A percentile compares a stretch with the other conserved stretches of the same genome.
Evolutionary conservation across 495 filamentous ascomycete species (phyloP).

Genomic region (Penicillium turbatum): DNA sequence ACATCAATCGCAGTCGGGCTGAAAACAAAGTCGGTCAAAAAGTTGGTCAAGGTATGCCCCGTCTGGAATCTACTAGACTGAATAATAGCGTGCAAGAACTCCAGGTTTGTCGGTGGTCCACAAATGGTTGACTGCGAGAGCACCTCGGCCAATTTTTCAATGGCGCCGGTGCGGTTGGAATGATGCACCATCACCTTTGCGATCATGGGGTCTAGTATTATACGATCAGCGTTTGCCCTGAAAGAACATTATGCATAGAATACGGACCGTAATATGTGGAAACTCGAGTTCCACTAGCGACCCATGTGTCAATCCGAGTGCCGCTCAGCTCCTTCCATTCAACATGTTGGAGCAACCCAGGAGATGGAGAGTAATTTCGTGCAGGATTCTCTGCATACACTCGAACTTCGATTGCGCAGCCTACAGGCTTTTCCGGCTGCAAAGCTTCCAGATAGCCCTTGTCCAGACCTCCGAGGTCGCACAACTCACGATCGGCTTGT

Average conservation of each 20-base stretch:
- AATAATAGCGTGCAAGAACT: slow-evolving; percentile 46
- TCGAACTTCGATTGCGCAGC: slow-evolving; percentile 54
- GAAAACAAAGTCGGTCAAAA: slow-evolving; percentile 48
- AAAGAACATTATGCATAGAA: neutral
- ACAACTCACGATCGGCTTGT: slow-evolving; percentile 42
- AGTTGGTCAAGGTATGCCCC: slow-evolving; percentile 53
- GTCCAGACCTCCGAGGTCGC: slow-evolving; percentile 39
- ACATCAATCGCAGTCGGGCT: slow-evolving; percentile 52
- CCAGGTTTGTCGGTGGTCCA: slow-evolving; percentile 55
- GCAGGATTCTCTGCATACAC: slow-evolving; percentile 60
- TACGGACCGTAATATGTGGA: slow-evolving; percentile 50
- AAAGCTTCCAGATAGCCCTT: slow-evolving; percentile 27
- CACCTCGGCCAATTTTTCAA: slow-evolving; percentile 40
- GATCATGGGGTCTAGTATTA: slow-evolving; percentile 50
- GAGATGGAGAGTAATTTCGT: slow-evolving; percentile 52
- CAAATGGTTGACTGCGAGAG: slow-evolving; percentile 43
- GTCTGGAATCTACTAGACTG: slow-evolving; percentile 37
- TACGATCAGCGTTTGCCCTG: neutral
- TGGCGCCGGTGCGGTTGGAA: slow-evolving; percentile 36
- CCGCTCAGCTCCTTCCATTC: slow-evolving; percentile 43
- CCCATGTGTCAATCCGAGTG: slow-evolving; percentile 59
- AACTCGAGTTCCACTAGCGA: slow-evolving; percentile 50
- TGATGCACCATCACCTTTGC: slow-evolving; percentile 58
- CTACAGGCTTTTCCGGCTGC: slow-evolving; percentile 32
- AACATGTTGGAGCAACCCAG: slow-evolving; percentile 54